Evolutionary conservation across 192 early-diverging fungal genomes (phyloP), one percentile per base, ranked within the genome.

Genomic region (Coemansia sp.): DNA sequence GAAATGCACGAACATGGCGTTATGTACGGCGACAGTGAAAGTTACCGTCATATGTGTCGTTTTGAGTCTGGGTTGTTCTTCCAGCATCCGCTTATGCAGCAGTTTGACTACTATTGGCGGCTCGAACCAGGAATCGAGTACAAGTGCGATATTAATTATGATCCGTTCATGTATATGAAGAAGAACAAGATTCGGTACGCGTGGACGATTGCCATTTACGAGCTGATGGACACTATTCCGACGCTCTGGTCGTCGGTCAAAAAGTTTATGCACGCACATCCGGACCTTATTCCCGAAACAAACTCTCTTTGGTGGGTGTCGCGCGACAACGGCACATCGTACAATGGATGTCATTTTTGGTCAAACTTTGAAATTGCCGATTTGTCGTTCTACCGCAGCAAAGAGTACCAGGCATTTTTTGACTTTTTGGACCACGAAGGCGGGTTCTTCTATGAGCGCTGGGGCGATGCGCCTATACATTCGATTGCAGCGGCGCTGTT

Each of bases 331-430:
- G 79, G 74, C 58, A 69, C 67, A 0, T 17, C 66, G n/a, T 89
- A 90, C 59, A 87, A 88, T 55, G 67, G 79, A 7, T 92, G 87
- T 67, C 88, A 92, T 59, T 90, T 88, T 57, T 93, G 93, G 92
- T 87, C 86, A 45, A 95, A 95, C 59, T 95, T 95, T 82, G 93
- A 95, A 72, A 94, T 95, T 61, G 91, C 80, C 38, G 84, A 89
- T 64, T 60, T 93, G 53, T 82, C 87, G 21, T 87, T 94, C 54
- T 90, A 88, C 62, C 72, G 89, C 52, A 70, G 71, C 50, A 38
- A 72, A 7, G 53, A 75, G 41, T 92, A 92, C 65, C 57, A 68
- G 37, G 75, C 74, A 35, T 93, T 84, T 60, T 92, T 92, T 65
- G 74, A 88, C 21, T 84, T 86, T 39, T 73, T 95, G 24, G 94